phyloP scores from a whole-genome alignment of 768 basidiomycete genomes.

The Tulasnella sp. region DNA sequence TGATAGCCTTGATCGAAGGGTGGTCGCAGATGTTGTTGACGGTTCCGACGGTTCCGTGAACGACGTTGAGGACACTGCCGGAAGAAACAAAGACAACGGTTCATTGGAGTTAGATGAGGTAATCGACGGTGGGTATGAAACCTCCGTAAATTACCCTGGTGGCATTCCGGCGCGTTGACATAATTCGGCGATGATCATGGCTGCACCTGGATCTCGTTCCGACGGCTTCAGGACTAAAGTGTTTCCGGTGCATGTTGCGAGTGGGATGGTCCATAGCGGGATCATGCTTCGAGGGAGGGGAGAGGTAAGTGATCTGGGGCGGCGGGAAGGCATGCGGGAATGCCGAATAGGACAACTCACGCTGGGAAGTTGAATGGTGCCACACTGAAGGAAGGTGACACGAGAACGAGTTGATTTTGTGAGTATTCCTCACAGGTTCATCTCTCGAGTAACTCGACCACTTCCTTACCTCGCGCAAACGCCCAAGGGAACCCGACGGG shows the following conservation, averaged over 20 bases:
- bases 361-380: conserved; percentile 85
- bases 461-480: conserved; percentile 25
- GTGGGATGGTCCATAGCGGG: conserved; percentile 82
- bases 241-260: conserved; percentile 84
- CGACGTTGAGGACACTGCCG: conserved; percentile 72
- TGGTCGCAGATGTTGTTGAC: conserved; percentile 94
- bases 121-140: background rate
- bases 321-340: background rate
- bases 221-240: conserved; percentile 92
- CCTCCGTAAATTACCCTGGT: conserved; percentile 11
- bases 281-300: conserved; percentile 47
- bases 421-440: too few relatives aligned
- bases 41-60: conserved; percentile 81
- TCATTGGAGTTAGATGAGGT: background rate
- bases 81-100: background rate
- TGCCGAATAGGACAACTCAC: conserved; percentile 31
- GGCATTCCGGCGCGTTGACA: conserved; percentile 59
- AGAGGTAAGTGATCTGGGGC: background rate
- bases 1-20: conserved; percentile 83
- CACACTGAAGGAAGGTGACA: conserved; percentile 28
- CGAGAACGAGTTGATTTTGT: background rate
- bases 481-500: conserved; percentile 29
- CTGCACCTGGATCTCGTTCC: conserved; percentile 92
- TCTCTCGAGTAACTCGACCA: background rate
- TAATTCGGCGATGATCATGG: conserved; percentile 95